Evolutionary conservation across 768 basidiomycete genomes (phyloP).

Genomic region (Suillus fuscotomentosus): DNA sequence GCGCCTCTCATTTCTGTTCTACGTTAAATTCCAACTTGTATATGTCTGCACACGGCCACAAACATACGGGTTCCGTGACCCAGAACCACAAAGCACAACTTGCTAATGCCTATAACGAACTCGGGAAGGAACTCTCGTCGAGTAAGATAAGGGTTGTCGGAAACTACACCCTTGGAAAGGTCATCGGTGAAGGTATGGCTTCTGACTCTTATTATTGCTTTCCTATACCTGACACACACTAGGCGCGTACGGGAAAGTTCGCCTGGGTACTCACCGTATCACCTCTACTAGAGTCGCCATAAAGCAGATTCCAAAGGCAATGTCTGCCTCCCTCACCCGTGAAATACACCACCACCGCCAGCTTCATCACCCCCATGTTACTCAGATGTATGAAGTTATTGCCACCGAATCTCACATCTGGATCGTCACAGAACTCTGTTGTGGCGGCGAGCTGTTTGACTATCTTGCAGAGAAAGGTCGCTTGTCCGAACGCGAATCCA

Average conservation of each 20-base stretch:
- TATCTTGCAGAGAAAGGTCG: slow-evolving; percentile 96
- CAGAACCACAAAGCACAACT: slow-evolving; percentile 88
- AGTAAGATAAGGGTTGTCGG: slow-evolving; percentile 89
- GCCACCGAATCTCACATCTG: slow-evolving; percentile 95
- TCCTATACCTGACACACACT: slow-evolving; percentile 9
- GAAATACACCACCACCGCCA: slow-evolving; percentile 99
- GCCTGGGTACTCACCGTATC: slow-evolving; percentile 90
- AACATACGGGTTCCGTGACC: slow-evolving; percentile 56
- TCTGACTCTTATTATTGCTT: neutral
- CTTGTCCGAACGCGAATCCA: slow-evolving; percentile 79
- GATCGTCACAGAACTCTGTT: slow-evolving; percentile 97
- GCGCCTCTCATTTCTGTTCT: slow-evolving; percentile 33
- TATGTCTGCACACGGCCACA: slow-evolving; percentile 58
- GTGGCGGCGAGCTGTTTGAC: slow-evolving; percentile 96
- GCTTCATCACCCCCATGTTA: slow-evolving; percentile 92
- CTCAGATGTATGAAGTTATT: slow-evolving; percentile 96
- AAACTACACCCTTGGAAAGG: slow-evolving; percentile 90
- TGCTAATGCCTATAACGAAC: slow-evolving; percentile 93
- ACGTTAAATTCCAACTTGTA: slow-evolving; percentile 28
- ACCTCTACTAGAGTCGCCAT: slow-evolving; percentile 92
- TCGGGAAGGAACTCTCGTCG: slow-evolving; percentile 93
- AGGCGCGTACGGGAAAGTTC: slow-evolving; percentile 97
- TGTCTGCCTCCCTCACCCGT: slow-evolving; percentile 88
- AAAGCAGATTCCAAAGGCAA: slow-evolving; percentile 95
- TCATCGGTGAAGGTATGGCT: slow-evolving; percentile 88